A percentile compares a stretch with the other conserved stretches of the same genome.
Evolutionary conservation across 2,329 filamentous ascomycete species (phyloP).

Genomic region (Fusarium protoensiforme): DNA sequence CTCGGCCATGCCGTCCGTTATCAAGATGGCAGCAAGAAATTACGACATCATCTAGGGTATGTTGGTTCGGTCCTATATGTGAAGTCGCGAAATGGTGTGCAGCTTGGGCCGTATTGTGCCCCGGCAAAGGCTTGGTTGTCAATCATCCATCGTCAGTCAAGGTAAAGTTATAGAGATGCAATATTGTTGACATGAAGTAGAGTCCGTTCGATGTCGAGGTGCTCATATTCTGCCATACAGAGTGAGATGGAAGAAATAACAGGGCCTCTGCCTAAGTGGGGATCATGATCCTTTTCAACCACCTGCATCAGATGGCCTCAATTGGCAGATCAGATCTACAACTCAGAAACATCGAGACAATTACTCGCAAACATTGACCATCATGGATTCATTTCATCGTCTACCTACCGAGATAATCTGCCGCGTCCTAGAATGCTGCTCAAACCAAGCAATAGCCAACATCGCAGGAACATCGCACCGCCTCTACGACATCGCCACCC

Average conservation of each 20-base stretch:
- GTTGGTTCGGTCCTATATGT: not conserved
- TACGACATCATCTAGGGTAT: not conserved
- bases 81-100: not conserved
- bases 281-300: not conserved
- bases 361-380: not conserved
- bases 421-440: not conserved
- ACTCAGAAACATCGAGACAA: not conserved
- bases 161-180: not conserved
- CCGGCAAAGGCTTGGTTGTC: not conserved
- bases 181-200: not conserved
- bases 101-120: not conserved
- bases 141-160: not conserved
- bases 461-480: not conserved
- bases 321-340: not conserved
- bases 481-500: constrained; percentile 2
- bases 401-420: constrained; percentile 1
- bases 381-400: not conserved
- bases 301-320: not conserved
- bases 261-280: not conserved
- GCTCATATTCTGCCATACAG: not conserved
- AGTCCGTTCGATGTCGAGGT: not conserved
- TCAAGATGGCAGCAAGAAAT: not conserved
- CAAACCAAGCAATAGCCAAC: not conserved
- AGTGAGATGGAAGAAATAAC: not conserved
- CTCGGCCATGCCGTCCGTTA: not conserved